Evolutionary conservation across 2,329 filamentous ascomycete genomes (phyloP), one percentile per base, ranked within the genome.

Genomic region (Mycosphaerella sp.): DNA sequence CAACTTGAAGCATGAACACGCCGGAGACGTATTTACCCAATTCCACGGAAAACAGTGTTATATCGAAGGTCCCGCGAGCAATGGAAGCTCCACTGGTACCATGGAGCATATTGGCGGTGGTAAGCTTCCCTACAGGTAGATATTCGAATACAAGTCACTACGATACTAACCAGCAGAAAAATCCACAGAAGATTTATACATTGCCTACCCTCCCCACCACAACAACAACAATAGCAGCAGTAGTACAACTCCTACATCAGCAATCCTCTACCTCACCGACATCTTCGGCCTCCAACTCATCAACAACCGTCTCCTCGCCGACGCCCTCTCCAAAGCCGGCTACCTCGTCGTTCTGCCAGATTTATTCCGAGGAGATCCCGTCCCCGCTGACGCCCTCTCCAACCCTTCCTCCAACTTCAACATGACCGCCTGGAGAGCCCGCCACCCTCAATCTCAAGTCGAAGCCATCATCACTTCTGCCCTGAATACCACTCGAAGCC

Each of bases 401-500:
- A 51, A 63, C 48, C 62, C 62, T 1, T 55, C 59, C 36, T 76
- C 59, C 14, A 57, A 51, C 34, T 76, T 73, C 67, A 72, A 75
- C 62, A 61, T 73, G 6, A 69, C 66, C 0, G 68, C 60, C 0
- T 79, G 76, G 70, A 64, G 76, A 3, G 63, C 62, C 65, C 79
- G 64, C 3, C 78, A 79, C 63, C 62, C 67, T 0, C 65, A 72
- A 12, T 63, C 67, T 5, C 67, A 67, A 6, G 74, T 76, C 1
- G 76, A 80, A 48, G 70, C 73, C 6, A 73, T 80, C 50, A 70
- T 81, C 51, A 71, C 71, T n/a, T 67, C 69, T 43, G 50, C 61
- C 6, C 45, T 63, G 41, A 51, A 36, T 32, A 75, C 74, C 46
- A 78, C 86, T 65, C 78, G 78, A 56, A 74, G 76, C 49, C 75